Evolutionary conservation across 208 protist genomes (phyloP), one percentile per base, ranked within the genome.

Genomic region (Trypanosoma congolense): DNA sequence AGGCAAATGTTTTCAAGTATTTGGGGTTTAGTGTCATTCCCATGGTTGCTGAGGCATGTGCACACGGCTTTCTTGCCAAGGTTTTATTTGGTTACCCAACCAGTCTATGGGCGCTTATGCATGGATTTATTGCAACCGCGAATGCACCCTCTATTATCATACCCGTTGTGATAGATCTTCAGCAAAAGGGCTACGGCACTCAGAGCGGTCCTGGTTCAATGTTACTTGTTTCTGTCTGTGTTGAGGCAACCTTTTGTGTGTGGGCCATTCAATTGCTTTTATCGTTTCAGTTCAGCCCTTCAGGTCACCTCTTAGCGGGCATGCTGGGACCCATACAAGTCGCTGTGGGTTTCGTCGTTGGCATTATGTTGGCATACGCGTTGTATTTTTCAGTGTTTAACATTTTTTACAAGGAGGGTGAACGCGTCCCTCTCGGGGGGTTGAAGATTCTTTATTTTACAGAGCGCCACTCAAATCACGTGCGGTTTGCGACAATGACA

Each of bases 181-280:
- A 80, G 52, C 42, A 52, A 12, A 61, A 66, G 35, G 78, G 78
- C 36, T 80, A 78, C 58, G 64, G 65, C 21, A 71, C 68, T 58
- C 53, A 56, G 18, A 70, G 72, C n/a, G 78, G 78, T 21, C 73
- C 78, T 21, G 61, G 65, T 8, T 76, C 75, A 70, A 74, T 85
- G 68, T 70, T 85, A 49, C 73, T 85, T 25, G 69, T 66, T 42
- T 73, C 60, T 57, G 65, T 77, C 43, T 56, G 67, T 3, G 44
- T 80, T 21, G 78, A 85, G 42, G 71, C 72, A 19, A 61, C 67
- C 8, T 18, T 70, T 10, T 75, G 73, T 44, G 58, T 80, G 4
- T 80, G 69, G 66, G 64, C 53, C 33, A 56, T 80, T 22, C 64
- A 80, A 54, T 66, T 85, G 42, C 36, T 85, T 12, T 44, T 80